A percentile compares a stretch with the other conserved stretches of the same genome.
Evolutionary conservation across 176 grass and related monocot species (phyloP).

Genomic region (Carex littledalei): DNA sequence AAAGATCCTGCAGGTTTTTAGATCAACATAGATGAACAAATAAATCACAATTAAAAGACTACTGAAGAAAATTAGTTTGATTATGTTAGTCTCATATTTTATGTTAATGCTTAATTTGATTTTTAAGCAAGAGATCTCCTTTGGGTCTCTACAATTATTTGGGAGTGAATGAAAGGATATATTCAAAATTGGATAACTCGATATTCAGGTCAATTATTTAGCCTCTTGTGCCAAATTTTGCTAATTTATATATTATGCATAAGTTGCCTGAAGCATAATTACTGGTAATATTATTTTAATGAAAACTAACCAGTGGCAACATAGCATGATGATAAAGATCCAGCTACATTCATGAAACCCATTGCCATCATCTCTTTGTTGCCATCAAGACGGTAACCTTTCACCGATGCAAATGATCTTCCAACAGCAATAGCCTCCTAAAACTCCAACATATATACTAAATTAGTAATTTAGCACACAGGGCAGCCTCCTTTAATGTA

Average conservation of each 20-base stretch:
- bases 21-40: neutral
- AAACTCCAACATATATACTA: constrained; percentile 18
- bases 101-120: neutral
- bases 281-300: neutral
- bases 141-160: neutral
- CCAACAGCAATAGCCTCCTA: constrained; percentile 97
- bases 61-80: neutral
- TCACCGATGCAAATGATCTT: constrained; percentile 74
- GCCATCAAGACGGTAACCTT: constrained; percentile 80
- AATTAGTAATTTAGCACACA: neutral
- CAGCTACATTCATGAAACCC: constrained; percentile 79
- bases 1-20: constrained; percentile 58
- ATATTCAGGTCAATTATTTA: neutral
- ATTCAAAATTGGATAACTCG: neutral
- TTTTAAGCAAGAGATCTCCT: neutral
- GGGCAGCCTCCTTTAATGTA: neutral
- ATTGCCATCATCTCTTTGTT: constrained; percentile 98
- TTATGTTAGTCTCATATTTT: neutral
- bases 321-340: constrained; percentile 92
- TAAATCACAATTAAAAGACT: neutral
- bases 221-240: neutral
- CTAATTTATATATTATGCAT: neutral
- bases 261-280: neutral
- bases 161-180: neutral
- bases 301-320: constrained; percentile 69